Conservation (phyloP, 768 basidiomycete genomes). For the Albatrellus ellisii region DNA sequence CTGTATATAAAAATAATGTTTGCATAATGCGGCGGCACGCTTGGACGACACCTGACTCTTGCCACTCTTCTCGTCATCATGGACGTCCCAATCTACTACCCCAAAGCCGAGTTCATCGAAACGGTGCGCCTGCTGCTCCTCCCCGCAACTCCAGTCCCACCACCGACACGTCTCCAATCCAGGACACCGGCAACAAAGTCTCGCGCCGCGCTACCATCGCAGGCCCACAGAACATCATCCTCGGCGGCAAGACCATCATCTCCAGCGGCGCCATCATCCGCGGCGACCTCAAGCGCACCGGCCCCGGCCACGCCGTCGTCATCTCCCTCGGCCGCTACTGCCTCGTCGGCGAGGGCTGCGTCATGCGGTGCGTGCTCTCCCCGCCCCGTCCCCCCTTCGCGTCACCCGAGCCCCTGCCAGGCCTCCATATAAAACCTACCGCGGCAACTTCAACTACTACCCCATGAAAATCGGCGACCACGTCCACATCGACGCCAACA, state of each 20-base stretch:
- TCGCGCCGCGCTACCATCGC: conserved; percentile 84
- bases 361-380: conserved; percentile 51
- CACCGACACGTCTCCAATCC: conserved; percentile 1
- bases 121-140: conserved; percentile 34
- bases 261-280: conserved; percentile 83
- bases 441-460: conserved; percentile 91
- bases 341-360: conserved; percentile 76
- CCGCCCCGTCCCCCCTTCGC: not conserved
- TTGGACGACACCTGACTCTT: too few species aligned
- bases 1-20: too few species aligned
- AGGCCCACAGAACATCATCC: conserved; percentile 92
- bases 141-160: not conserved
- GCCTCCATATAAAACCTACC: conserved; percentile 82
- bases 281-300: conserved; percentile 83
- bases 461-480: conserved; percentile 96
- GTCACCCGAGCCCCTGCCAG: conserved; percentile 22
- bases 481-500: conserved; percentile 85
- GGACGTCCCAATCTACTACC: conserved; percentile 70
- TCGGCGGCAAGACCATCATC: conserved; percentile 95
- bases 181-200: conserved; percentile 97
- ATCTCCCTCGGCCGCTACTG: conserved; percentile 92
- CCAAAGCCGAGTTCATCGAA: conserved; percentile 78
- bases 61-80: conserved; percentile 21
- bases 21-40: too few species aligned
- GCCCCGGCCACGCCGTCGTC: conserved; percentile 86